Evolutionary conservation across 23 red algal genomes (phyloP).

Genomic region (Gracilaria domingensis): DNA sequence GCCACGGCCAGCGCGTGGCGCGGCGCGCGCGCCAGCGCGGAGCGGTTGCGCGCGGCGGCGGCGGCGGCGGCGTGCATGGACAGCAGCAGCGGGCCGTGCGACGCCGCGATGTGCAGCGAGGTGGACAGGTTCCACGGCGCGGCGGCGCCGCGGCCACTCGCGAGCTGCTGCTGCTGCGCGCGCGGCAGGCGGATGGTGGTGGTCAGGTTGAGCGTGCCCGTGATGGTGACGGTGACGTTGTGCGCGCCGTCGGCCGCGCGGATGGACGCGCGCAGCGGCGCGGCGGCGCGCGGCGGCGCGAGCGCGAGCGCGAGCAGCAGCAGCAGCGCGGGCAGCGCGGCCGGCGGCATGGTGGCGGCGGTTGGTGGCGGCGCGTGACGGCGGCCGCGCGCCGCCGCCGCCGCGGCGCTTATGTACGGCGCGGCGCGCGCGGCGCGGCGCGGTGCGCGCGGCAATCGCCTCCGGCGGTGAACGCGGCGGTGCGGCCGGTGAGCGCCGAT

Average conservation of each 20-base stretch:
- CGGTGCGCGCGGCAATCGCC: not conserved
- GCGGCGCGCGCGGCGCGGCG: not conserved
- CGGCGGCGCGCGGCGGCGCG: too few relatives aligned
- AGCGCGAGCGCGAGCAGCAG: not conserved
- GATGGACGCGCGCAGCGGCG: conserved; percentile 8
- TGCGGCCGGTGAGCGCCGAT: too few relatives aligned
- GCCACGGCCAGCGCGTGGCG: not conserved
- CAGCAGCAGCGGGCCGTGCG: conserved; percentile 1
- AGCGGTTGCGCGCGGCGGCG: conserved; percentile 19
- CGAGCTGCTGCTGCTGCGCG: not conserved
- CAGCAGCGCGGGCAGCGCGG: not conserved
- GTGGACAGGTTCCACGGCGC: conserved; percentile 11
- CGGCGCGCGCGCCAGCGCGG: not conserved
- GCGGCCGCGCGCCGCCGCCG: not conserved
- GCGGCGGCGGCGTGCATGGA: not conserved
- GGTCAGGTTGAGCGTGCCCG: conserved; percentile 3
- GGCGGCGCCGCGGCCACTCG: too few relatives aligned
- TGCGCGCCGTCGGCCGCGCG: not conserved
- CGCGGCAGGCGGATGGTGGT: conserved; percentile 5
- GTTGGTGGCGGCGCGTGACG: not conserved
- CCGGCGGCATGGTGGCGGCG: too few relatives aligned
- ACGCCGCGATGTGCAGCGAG: conserved; percentile 6
- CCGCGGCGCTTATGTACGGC: too few relatives aligned
- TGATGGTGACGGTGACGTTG: conserved; percentile 7
- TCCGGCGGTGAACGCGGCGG: too few relatives aligned